Base-by-base conservation (phyloP, 805 yeast species). In the Candida vaughaniae region DNA sequence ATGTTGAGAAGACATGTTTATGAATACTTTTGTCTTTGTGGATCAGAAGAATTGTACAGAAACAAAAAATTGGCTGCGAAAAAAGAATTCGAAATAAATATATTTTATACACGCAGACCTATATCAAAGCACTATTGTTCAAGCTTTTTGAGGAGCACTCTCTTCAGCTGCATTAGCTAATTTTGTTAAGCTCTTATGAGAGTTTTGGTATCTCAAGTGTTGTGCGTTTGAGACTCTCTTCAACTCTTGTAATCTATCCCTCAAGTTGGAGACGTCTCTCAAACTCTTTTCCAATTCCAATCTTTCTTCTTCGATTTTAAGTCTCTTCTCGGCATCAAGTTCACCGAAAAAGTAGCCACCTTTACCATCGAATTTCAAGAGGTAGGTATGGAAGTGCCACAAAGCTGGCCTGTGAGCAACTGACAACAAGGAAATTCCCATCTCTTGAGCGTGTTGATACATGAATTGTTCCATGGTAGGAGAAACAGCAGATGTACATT, bases 401-500 rank as follows among this genome's bases (percentile, higher is more conserved):
- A 90, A 66, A 5, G 95, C 86, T 3, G 95, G 83, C 46, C 97
- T 72, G 60, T 90, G 98, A 33, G 96, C 93, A 7, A 90, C 97
- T 0, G 96, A 87, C 25, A 90, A 65, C 14, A 90, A 73, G 0
- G 96, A 85, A 39, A 89, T 88, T 0, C 87, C 86, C 43, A 85
- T 68, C 12, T 72, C 67, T 55, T 84, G 85, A 0, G 96, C 96
- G 52, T 84, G 83, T 35, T 78, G 62, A 53, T 90, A 90, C 86
- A 91, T 89, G 50, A 82, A 79, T 44, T 84, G 87, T 56, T 90
- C 98, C 78, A 89, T 82, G 42, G 84, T 85, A 8, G 93, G 86
- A 0, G 96, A 82, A 2, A 90, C 95, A 1, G 95, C 91, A 3
- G 96, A 87, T 1, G 98, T 90, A 60, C 96, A 90, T 66, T 90